Conservation (phyloP, 768 basidiomycete genomes). For the Agaricus blazei region DNA sequence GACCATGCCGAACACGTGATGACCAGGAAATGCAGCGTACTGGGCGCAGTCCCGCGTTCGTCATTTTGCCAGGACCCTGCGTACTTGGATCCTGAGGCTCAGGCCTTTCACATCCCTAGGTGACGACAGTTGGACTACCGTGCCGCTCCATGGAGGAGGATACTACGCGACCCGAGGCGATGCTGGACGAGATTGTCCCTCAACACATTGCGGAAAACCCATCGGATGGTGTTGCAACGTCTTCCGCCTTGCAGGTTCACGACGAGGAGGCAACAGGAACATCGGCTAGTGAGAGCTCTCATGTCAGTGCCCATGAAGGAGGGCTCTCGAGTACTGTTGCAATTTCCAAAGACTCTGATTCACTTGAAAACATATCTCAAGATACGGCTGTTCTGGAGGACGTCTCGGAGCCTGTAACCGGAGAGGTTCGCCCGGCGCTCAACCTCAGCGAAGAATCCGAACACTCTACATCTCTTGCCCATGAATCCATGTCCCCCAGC, state of each 20-base stretch:
- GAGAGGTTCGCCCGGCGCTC: background rate
- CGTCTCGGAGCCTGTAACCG: background rate
- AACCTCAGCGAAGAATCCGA: background rate
- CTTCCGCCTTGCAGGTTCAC: conserved; percentile 4
- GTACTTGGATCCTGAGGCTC: background rate
- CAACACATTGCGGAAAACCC: background rate
- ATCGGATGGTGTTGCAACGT: background rate
- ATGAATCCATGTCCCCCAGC: background rate
- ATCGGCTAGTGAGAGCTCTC: background rate
- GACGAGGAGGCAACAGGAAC: background rate
- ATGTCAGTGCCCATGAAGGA: background rate
- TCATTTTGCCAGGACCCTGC: background rate
- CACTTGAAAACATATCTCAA: background rate
- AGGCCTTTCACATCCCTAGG: background rate
- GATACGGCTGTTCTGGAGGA: background rate
- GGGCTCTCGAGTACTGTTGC: background rate
- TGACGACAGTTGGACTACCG: background rate
- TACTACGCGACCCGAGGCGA: background rate
- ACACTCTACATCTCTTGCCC: background rate
- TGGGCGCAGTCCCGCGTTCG: background rate
- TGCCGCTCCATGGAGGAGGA: conserved; percentile 5
- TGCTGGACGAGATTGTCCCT: background rate
- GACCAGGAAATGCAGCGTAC: conserved; percentile 1
- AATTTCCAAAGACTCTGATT: background rate
- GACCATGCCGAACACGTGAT: conserved; percentile 2